Evolutionary conservation across 495 filamentous ascomycete genomes (phyloP).

Genomic region (Terfezia claveryi): DNA sequence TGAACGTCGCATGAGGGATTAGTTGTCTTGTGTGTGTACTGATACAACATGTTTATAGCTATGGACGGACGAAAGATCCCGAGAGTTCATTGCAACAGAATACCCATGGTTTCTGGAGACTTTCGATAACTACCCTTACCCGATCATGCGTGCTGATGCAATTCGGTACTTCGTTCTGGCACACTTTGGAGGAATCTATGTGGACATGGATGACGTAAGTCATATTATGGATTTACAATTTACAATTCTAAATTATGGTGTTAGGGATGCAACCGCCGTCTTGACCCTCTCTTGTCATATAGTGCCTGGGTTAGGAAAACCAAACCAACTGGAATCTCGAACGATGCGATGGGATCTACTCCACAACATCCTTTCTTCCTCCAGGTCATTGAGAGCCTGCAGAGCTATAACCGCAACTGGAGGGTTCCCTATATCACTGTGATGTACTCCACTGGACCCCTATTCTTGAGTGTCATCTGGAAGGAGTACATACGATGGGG

Average conservation of each 20-base stretch:
- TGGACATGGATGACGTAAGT: constrained; percentile 70
- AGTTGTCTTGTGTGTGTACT: not conserved
- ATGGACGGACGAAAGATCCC: constrained; percentile 63
- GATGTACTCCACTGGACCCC: constrained; percentile 68
- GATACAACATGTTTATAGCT: constrained; percentile 29
- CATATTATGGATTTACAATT: constrained; percentile 4
- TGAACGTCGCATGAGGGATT: not conserved
- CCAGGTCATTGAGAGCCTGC: constrained; percentile 43
- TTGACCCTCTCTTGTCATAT: constrained; percentile 64
- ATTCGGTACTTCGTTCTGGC: constrained; percentile 76
- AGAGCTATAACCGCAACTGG: constrained; percentile 54
- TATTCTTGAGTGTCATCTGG: constrained; percentile 73
- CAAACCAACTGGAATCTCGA: constrained; percentile 64
- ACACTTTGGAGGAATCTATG: constrained; percentile 68
- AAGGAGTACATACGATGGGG: constrained; percentile 39
- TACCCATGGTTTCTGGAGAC: constrained; percentile 77
- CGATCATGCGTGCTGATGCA: constrained; percentile 69
- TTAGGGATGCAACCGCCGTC: constrained; percentile 58
- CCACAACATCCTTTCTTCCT: constrained; percentile 72
- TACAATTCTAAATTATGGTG: not conserved
- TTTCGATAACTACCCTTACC: constrained; percentile 57
- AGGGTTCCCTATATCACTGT: constrained; percentile 68
- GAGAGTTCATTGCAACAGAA: constrained; percentile 52
- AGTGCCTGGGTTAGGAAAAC: constrained; percentile 65
- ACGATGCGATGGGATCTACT: constrained; percentile 67